Evolutionary conservation across 2,329 filamentous ascomycete genomes (phyloP).

Genomic region (Knufia petricola): DNA sequence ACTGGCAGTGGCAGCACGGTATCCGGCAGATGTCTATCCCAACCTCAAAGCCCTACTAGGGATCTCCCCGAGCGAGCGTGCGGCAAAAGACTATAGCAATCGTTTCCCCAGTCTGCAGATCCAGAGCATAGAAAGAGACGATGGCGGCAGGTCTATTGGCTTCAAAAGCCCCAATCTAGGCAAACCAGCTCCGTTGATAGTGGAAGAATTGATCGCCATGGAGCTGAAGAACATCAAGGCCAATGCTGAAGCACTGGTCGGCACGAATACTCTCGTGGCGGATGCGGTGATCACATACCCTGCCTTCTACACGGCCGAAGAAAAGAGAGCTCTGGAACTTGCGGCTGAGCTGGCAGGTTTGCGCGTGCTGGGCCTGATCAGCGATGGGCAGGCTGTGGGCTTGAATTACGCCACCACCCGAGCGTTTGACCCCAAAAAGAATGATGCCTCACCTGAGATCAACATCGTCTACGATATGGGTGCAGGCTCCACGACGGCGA

Average conservation of each 20-base stretch:
- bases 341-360: constrained; percentile 82
- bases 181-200: constrained; percentile 54
- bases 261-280: constrained; percentile 61
- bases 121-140: constrained; percentile 42
- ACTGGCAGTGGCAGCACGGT: constrained; percentile 73
- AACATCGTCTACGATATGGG: constrained; percentile 98
- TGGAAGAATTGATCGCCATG: constrained; percentile 95
- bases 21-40: constrained; percentile 86
- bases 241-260: constrained; percentile 78
- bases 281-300: constrained; percentile 86
- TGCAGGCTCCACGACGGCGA: constrained; percentile 85
- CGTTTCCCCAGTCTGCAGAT: constrained; percentile 72
- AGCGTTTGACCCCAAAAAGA: constrained; percentile 74
- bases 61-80: constrained; percentile 48
- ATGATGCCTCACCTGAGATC: constrained; percentile 77
- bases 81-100: constrained; percentile 59
- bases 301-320: constrained; percentile 78
- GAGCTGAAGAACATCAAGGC: constrained; percentile 81
- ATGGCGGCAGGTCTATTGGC: constrained; percentile 57
- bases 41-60: constrained; percentile 91
- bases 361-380: constrained; percentile 73
- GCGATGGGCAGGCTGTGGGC: constrained; percentile 83
- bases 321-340: constrained; percentile 75
- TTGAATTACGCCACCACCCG: constrained; percentile 90
- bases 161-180: constrained; percentile 67